These are phyloP conservation scores for Ophiocordyceps robertsii DNA, from an alignment of 2,329 filamentous ascomycete genomes.

Conservation along the genomic window DNA sequence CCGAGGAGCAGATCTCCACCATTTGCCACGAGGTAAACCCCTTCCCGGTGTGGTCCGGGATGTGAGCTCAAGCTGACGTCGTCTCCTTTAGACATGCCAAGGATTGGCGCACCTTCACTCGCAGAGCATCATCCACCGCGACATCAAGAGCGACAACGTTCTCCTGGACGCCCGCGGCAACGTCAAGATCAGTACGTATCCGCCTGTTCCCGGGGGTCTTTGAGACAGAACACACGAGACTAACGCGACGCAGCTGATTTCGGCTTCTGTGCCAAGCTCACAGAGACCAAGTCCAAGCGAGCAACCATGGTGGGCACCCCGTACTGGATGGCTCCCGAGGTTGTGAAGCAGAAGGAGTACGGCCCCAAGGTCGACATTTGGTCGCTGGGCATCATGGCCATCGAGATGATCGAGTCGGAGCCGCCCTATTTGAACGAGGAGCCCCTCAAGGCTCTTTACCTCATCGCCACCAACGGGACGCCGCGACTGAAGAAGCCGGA, in stretches of 20 bases:
- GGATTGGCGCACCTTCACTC: constrained; percentile 88
- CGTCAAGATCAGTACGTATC: constrained; percentile 83
- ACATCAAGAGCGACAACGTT: constrained; percentile 99
- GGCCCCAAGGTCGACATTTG: constrained; percentile 97
- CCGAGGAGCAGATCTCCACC: constrained; percentile 93
- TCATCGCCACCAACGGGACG: constrained; percentile 96
- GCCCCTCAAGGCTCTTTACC: constrained; percentile 88
- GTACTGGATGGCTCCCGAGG: constrained; percentile 99
- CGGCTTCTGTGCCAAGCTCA: constrained; percentile 97
- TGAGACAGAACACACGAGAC: constrained; percentile 2
- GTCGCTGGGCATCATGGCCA: constrained; percentile 98
- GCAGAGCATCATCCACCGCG: constrained; percentile 95
- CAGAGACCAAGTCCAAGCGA: constrained; percentile 90
- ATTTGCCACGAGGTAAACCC: constrained; percentile 80
- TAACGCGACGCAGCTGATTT: constrained; percentile 67
- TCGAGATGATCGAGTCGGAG: constrained; percentile 99
- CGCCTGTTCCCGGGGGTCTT: neutral
- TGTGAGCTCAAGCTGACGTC: constrained; percentile 6
- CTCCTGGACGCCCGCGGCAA: constrained; percentile 86
- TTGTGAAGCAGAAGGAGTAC: constrained; percentile 99
- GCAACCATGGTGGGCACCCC: constrained; percentile 98
- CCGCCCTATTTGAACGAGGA: constrained; percentile 97
- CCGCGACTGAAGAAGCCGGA: constrained; percentile 96
- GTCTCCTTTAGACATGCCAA: constrained; percentile 63
- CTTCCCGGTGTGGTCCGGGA: neutral